Evolutionary conservation across 441 rosid genomes (phyloP), one percentile per base, ranked within the genome.

Genomic region (Euphorbia corollata): DNA sequence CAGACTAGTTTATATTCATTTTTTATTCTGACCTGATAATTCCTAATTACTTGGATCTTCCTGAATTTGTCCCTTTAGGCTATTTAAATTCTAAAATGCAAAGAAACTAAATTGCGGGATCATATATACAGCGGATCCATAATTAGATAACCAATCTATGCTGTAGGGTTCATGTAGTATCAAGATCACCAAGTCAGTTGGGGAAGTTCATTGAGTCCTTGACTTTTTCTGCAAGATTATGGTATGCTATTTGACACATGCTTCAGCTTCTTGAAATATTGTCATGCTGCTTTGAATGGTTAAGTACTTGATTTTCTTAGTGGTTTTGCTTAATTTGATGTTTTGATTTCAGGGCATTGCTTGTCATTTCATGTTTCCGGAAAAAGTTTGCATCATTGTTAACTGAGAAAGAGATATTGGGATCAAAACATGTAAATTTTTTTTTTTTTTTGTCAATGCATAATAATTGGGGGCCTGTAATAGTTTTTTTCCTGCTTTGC

Each of bases 391-490:
- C 80, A 45, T 86, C 83, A 59, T 67, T 81, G 32, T 76, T 86
- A 65, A 74, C 85, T 12, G 87, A 81, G 69, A 83, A 84, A 75
- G 88, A 86, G 76, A 84, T 78, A 59, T 68, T 85, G 77, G 94
- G 90, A 74, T 82, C 92, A 20, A 76, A 75, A 71, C 84, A 85
- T 81, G 97, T 94, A 85, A 85, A n/a, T n/a, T n/a, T n/a, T n/a
- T n/a, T n/a, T n/a, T n/a, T n/a, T n/a, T n/a, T n/a, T n/a, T n/a
- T n/a, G n/a, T n/a, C n/a, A n/a, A n/a, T 63, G 60, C 41, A 10
- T 39, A 65, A 58, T 63, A 62, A 51, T 15, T 71, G 41, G 45
- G 43, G 63, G 56, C 48, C n/a, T 65, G 19, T 38, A 23, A 51
- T 45, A 30, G 58, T 61, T 64, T 71, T 59, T 61, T 60, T 67